Base-by-base conservation (phyloP, 192 early-diverging fungal species). In the Coemansia sp. region DNA sequence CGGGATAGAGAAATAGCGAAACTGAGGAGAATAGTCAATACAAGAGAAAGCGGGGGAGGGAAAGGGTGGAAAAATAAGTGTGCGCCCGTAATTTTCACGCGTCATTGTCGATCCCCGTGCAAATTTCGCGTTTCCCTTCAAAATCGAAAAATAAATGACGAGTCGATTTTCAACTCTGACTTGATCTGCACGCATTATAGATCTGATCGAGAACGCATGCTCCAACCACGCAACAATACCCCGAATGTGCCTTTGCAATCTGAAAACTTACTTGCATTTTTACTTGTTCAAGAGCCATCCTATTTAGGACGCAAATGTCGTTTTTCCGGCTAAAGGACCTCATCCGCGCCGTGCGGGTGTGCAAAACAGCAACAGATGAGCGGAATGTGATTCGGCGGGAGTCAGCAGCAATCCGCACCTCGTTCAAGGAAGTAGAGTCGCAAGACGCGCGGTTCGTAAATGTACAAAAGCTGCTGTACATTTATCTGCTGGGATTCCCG, bases 291-390 rank as follows among this genome's bases (percentile, higher is more conserved):
- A 27, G 26, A 27, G 26, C 26, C 32, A 35, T 35, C 32, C 32
- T 35, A 35, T 35, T 32, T 35, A 9, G 32, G 32, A 9, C 32
- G 32, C 32, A 35, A 57, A 83, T 83, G 82, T 83, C 82, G 48
- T 83, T 83, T 59, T 79, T 83, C 26, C 72, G 82, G 16, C 70
- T 79, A 19, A 74, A 71, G 63, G 96, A 98, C 82, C 90, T 99
- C 71, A 99, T 99, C 86, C 97, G 98, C 77, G 88, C 88, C 16
- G 95, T 99, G 56, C 89, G 97, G 52, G 88, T 93, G 60, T 96
- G 95, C 77, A 99, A 98, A 70, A 99, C 97, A 18, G 93, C 95
- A 39, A 94, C 97, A 24, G 97, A 98, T 74, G 97, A 99, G 79
- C 88, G 97, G 60, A 92, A 92, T 16, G 97, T 99, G 39, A 96